phyloP scores from a whole-genome alignment of 2,329 filamentous ascomycete genomes.

The Diaporthe velutina region DNA sequence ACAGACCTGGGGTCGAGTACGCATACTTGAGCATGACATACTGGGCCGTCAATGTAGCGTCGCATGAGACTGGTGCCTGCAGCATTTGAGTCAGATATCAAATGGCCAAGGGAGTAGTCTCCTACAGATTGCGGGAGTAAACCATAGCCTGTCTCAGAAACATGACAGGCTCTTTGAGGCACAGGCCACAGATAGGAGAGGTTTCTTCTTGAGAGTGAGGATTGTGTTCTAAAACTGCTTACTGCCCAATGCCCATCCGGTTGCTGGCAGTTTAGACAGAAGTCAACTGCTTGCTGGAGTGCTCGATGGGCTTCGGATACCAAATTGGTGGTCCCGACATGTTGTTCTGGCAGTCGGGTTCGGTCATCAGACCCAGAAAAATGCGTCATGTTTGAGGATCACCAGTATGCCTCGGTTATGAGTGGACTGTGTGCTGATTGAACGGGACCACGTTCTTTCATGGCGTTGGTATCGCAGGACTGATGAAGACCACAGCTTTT shows the following conservation, averaged over 20 bases:
- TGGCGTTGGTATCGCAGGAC: not conserved
- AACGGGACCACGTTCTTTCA: not conserved
- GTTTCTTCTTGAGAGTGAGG: no score
- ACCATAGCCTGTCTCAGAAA: no score
- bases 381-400: not conserved
- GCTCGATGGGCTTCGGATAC: slow-evolving; percentile 2
- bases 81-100: no score
- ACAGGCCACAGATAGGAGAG: no score
- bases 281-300: slow-evolving; percentile 12
- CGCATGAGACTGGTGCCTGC: slow-evolving; percentile 2
- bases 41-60: slow-evolving; percentile 19
- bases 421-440: not conserved
- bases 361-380: not conserved
- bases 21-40: slow-evolving; percentile 19
- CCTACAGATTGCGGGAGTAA: no score
- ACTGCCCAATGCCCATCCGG: slow-evolving; percentile 13
- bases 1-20: not conserved
- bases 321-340: not conserved
- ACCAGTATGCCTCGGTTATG: not conserved
- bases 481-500: not conserved
- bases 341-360: not conserved
- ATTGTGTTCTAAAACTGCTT: no score
- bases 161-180: no score
- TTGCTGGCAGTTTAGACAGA: slow-evolving; percentile 13
- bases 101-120: no score